A percentile compares a stretch with the other conserved stretches of the same genome.
These are phyloP conservation scores for Floccularia luteovirens DNA, from an alignment of 768 basidiomycete genomes.

Conservation along the genomic window DNA sequence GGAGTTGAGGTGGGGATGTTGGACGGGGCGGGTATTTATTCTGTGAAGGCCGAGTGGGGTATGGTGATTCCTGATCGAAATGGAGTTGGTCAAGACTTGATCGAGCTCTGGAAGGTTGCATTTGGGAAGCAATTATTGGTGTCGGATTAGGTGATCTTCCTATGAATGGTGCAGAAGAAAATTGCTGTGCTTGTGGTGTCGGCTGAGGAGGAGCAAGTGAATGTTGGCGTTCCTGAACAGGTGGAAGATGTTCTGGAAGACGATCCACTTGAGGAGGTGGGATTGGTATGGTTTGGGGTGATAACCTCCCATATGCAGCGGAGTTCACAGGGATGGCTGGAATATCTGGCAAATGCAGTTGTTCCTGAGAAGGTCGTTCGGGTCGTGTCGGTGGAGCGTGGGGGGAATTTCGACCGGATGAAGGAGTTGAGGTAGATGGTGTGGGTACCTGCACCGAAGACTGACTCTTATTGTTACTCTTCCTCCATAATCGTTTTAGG, in stretches of 20 bases:
- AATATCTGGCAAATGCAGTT: constrained; percentile 26
- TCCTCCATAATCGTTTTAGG: constrained; percentile 74
- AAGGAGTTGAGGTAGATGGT: constrained; percentile 30
- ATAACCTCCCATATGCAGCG: constrained; percentile 12
- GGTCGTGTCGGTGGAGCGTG: constrained; percentile 27
- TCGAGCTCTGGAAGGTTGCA: constrained; percentile 24
- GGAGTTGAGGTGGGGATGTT: constrained; percentile 20
- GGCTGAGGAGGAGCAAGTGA: constrained; percentile 4
- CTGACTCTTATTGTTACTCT: constrained; percentile 48
- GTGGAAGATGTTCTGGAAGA: constrained; percentile 3
- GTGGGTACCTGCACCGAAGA: too few relatives aligned
- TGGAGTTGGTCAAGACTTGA: constrained; percentile 40
- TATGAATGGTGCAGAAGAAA: constrained; percentile 11
- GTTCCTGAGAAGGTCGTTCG: constrained; percentile 29
- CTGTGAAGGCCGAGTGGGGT: constrained; percentile 21
- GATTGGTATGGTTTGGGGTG: constrained; percentile 11
- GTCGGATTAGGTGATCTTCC: constrained; percentile 13
- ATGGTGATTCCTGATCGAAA: constrained; percentile 71
- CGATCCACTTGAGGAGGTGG: constrained; percentile 11
- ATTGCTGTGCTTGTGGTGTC: constrained; percentile 9
- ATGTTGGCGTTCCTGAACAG: not conserved
- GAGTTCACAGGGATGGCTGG: constrained; percentile 16
- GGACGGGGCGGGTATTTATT: constrained; percentile 19
- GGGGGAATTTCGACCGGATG: constrained; percentile 21
- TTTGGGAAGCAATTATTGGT: constrained; percentile 34